These are phyloP conservation scores for Thermoascus crustaceus DNA, from an alignment of 2,329 filamentous ascomycete species.

Conservation along the genomic window DNA sequence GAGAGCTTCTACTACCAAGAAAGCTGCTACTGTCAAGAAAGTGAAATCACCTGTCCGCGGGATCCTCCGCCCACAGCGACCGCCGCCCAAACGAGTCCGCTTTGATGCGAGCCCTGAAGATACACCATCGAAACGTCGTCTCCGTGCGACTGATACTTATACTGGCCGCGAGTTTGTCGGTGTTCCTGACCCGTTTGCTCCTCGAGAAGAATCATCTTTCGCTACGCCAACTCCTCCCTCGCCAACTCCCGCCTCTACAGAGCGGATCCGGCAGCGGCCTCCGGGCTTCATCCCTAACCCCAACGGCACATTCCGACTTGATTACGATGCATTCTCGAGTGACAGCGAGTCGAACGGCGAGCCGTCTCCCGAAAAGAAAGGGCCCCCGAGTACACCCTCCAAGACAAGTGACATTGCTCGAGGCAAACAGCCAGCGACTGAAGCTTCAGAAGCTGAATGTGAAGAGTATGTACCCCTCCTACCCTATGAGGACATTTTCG, in stretches of 20 bases:
- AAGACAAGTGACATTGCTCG: conserved; percentile 8
- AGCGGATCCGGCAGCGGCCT: conserved; percentile 7
- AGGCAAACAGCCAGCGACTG: conserved; percentile 5
- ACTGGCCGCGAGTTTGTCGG: not conserved
- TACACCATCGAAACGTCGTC: conserved; percentile 14
- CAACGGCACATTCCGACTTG: conserved; percentile 20
- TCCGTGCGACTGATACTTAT: conserved; percentile 3
- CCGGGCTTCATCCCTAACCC: conserved; percentile 18
- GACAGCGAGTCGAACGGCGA: conserved; percentile 12
- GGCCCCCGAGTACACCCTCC: not conserved
- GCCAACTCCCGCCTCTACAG: not conserved
- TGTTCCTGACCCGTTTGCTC: not conserved
- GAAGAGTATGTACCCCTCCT: not conserved
- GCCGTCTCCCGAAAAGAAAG: too few relatives aligned
- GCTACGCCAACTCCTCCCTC: not conserved
- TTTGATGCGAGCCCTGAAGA: conserved; percentile 16
- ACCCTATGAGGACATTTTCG: conserved; percentile 4
- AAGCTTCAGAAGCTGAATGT: not conserved
- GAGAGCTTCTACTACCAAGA: too few relatives aligned
- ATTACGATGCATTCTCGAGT: conserved; percentile 22
- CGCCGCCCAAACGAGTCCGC: conserved; percentile 14
- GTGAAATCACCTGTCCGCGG: conserved; percentile 4
- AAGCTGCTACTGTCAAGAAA: conserved; percentile 5
- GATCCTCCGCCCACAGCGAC: conserved; percentile 8
- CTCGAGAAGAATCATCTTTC: not conserved